These are phyloP conservation scores for Hypoxylon sp. DNA, from an alignment of 2,329 filamentous ascomycete species.

Conservation along the genomic window DNA sequence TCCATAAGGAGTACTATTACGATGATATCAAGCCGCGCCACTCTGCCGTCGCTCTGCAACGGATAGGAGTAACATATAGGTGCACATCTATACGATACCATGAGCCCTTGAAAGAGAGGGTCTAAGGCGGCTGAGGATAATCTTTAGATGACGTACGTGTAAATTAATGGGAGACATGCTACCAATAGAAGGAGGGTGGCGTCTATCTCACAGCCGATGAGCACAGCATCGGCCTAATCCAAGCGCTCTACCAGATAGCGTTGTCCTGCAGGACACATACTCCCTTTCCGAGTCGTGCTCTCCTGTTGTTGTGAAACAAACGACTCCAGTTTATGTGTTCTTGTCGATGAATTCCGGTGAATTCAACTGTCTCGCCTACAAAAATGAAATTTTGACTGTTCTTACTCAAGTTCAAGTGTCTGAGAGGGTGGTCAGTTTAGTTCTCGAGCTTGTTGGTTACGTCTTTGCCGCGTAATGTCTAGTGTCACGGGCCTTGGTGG, in stretches of 20 bases:
- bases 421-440: no score
- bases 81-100: background rate
- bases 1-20: background rate
- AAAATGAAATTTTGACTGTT: no score
- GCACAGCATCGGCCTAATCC: background rate
- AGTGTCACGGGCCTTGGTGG: background rate
- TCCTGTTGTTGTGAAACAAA: background rate
- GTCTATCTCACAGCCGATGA: background rate
- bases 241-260: background rate
- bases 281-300: no score
- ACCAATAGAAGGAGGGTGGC: background rate
- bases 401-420: no score
- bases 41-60: background rate
- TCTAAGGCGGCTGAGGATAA: background rate
- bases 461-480: no score
- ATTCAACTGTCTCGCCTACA: no score
- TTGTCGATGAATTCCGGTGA: no score
- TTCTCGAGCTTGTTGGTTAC: no score
- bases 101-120: background rate
- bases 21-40: no score
- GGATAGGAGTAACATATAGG: background rate
- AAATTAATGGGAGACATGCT: background rate
- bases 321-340: no score
- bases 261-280: background rate
- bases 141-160: background rate